Percentiles rank a stretch among this genome's conserved stretches.
Evolutionary conservation across 2,329 filamentous ascomycete species (phyloP).

Genomic region (Xylaria digitata): DNA sequence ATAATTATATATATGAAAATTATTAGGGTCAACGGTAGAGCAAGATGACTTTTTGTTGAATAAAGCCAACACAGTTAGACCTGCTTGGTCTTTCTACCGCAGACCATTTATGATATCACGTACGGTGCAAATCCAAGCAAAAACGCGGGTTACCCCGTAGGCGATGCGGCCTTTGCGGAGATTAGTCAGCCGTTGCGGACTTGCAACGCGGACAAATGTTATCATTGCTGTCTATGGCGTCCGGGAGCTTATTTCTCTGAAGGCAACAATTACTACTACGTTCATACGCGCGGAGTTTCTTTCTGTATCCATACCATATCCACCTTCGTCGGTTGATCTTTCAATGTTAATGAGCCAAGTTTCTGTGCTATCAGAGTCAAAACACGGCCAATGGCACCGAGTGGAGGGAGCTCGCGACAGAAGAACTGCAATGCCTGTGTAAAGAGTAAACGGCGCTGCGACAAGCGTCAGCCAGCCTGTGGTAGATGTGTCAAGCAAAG

Average conservation of each 20-base stretch:
- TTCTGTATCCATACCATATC: neutral
- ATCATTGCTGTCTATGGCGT: neutral
- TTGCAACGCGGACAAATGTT: slow-evolving; percentile 31
- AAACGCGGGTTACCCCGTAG: neutral
- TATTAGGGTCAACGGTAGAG: neutral
- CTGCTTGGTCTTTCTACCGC: neutral
- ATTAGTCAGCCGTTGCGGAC: slow-evolving; percentile 37
- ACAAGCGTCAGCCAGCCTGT: slow-evolving; percentile 58
- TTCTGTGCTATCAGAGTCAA: neutral
- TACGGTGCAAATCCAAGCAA: neutral
- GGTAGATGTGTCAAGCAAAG: slow-evolving; percentile 57
- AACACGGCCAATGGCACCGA: slow-evolving; percentile 29
- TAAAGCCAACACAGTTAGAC: neutral
- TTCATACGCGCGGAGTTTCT: neutral
- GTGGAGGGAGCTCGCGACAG: slow-evolving; percentile 55
- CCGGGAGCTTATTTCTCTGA: neutral
- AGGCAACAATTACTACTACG: neutral
- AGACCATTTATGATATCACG: neutral
- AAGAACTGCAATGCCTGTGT: slow-evolving; percentile 64
- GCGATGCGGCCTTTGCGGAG: slow-evolving; percentile 24
- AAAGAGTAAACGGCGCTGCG: slow-evolving; percentile 60
- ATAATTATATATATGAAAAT: neutral
- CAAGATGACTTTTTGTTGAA: neutral
- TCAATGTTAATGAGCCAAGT: neutral
- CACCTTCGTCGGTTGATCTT: neutral